Base-by-base conservation (phyloP, 2,329 filamentous ascomycete species). In the Anisogramma anomala region DNA sequence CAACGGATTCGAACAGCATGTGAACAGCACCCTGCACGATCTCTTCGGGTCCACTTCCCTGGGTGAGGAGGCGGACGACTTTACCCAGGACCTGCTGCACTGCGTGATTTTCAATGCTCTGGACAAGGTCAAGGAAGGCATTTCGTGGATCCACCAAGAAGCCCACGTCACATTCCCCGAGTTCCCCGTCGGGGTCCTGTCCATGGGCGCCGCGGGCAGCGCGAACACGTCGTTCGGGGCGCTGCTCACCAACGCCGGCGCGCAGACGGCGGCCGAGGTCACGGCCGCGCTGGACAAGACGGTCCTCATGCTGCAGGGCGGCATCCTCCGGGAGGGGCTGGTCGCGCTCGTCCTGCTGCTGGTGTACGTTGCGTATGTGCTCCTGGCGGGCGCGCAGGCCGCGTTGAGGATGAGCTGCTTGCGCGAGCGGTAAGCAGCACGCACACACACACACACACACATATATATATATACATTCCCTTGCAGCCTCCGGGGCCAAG, bases 121-220 rank as follows among this genome's bases (percentile, higher is more conserved):
- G 48, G 77, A 84, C 50, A 74, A 79, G 17, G 77, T 98, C 49
- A 77, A 96, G 58, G 81, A 83, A 55, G 91, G 83, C 10, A 70
- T 96, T n/a, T 94, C 84, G 1, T 98, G 89, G 89, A 83, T 94
- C 9, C 76, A 84, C 53, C 81, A 96, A 50, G 68, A 96, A 57
- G 86, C 91, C 3, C 75, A 91, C 47, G 72, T 98, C 52, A 67
- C 76, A 45, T 82, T 98, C 52, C 91, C 91, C 0, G 62, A 74
- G 39, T 78, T 96, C 46, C 69, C 76, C 19, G 81, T 84, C 52
- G 73, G 94, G 57, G 84, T 83, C 1, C 94, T 96, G 63, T 89
- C 84, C 44, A 65, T 80, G 39, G 87, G 88, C 31, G 84, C 88
- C 42, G 66, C 76, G 23, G 68, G 71, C 33, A 63, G 80, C 44